Conservation (phyloP, 2,329 filamentous ascomycete genomes). For the Akanthomyces muscarius region DNA sequence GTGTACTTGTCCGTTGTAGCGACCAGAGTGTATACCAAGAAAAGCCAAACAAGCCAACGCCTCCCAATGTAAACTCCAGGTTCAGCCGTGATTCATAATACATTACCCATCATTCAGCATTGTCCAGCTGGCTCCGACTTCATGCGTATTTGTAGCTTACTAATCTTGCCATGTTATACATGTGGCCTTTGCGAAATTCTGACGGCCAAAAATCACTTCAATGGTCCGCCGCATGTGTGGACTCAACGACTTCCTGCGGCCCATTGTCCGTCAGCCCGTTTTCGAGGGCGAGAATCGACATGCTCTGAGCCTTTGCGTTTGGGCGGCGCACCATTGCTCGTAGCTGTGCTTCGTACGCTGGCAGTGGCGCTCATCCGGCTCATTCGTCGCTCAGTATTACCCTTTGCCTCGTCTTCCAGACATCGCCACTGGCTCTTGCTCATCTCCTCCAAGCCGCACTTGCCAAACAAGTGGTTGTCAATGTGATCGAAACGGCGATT, state of each 20-base stretch:
- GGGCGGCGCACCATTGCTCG: not conserved
- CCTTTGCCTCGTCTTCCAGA: constrained; percentile 26
- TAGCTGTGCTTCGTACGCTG: not conserved
- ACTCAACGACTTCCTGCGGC: not conserved
- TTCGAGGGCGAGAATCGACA: constrained; percentile 3
- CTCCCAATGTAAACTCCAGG: constrained; percentile 3
- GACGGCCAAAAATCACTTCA: not conserved
- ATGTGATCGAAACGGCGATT: constrained; percentile 65
- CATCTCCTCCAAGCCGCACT: constrained; percentile 34
- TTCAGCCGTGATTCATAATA: not conserved
- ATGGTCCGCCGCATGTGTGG: not conserved
- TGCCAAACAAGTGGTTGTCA: constrained; percentile 63
- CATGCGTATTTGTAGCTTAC: not conserved
- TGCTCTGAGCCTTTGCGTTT: constrained; percentile 10
- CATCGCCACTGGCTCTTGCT: constrained; percentile 55
- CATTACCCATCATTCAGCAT: not conserved
- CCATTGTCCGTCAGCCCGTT: constrained; percentile 11
- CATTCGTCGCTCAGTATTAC: not conserved
- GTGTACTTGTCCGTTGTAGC: not conserved
- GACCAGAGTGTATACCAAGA: not conserved
- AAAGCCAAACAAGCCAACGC: not conserved
- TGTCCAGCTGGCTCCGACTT: not conserved
- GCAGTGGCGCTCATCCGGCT: not conserved
- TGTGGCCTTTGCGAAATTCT: not conserved
- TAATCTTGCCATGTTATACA: not conserved